Conservation (phyloP, 139 green algal species). For the Chlorella ohadii region DNA sequence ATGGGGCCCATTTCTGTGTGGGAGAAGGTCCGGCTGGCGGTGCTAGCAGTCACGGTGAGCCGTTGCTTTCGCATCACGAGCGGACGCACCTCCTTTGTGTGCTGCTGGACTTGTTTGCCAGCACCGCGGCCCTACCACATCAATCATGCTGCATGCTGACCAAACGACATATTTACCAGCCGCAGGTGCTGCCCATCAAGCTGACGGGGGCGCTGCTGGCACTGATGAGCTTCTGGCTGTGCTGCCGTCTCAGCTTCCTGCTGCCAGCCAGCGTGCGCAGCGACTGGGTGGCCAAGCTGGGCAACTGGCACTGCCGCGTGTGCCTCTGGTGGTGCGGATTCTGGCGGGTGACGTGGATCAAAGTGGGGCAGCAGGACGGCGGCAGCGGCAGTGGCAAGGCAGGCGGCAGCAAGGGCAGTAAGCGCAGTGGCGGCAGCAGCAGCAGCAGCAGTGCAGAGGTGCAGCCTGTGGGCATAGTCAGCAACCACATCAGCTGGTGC, state of each 20-base stretch:
- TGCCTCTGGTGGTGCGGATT: conserved; percentile 84
- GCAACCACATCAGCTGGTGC: conserved; percentile 84
- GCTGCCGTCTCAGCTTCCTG: conserved; percentile 40
- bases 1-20: conserved; percentile 6
- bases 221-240: conserved; percentile 61
- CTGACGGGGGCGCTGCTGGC: conserved; percentile 34
- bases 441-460: not conserved
- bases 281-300: conserved; percentile 44
- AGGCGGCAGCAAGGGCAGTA: not conserved
- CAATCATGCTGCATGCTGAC: too few relatives aligned
- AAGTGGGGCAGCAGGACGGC: conserved; percentile 27
- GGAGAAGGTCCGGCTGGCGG: conserved; percentile 41
- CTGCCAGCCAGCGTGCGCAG: conserved; percentile 33
- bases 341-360: conserved; percentile 61
- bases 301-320: conserved; percentile 58
- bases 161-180: too few relatives aligned
- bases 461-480: conserved; percentile 65
- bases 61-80: too few relatives aligned
- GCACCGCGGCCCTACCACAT: too few relatives aligned
- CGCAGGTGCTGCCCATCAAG: conserved; percentile 66
- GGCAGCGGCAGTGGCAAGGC: not conserved
- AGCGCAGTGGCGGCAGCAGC: not conserved
- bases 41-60: conserved; percentile 47
- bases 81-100: too few relatives aligned
- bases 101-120: not conserved